Percentiles rank a stretch among this genome's conserved stretches.
These are phyloP conservation scores for Cenchrus fungigraminus DNA, from an alignment of 176 grass and related monocot species.

Conservation along the genomic window DNA sequence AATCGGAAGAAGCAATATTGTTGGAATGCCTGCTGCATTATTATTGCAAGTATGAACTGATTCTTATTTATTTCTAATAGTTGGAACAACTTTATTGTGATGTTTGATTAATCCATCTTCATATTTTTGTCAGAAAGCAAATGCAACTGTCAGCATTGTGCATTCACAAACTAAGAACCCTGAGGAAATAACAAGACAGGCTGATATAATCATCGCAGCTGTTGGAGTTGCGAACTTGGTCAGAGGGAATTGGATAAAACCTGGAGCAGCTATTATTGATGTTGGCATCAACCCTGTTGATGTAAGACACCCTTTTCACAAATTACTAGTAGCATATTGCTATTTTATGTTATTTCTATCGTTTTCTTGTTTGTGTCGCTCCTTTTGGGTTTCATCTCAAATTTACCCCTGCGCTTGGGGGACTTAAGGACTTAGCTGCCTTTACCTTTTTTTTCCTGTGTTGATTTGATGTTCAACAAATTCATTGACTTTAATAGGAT, in stretches of 20 bases:
- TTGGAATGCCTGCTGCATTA: slow-evolving; percentile 88
- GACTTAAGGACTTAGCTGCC: background rate
- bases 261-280: slow-evolving; percentile 90
- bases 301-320: slow-evolving; percentile 53
- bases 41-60: slow-evolving; percentile 72
- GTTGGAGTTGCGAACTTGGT: slow-evolving; percentile 90
- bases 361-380: background rate
- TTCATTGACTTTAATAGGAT: background rate
- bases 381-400: background rate
- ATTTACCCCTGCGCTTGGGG: background rate
- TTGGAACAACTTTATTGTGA: slow-evolving; percentile 4
- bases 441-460: background rate
- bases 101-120: slow-evolving; percentile 33
- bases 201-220: slow-evolving; percentile 92
- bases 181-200: slow-evolving; percentile 85
- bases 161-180: slow-evolving; percentile 88
- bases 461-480: background rate
- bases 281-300: slow-evolving; percentile 97
- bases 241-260: slow-evolving; percentile 93
- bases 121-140: slow-evolving; percentile 76
- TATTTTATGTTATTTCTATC: slow-evolving; percentile 2
- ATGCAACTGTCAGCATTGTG: slow-evolving; percentile 95
- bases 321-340: background rate
- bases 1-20: slow-evolving; percentile 92
- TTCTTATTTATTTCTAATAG: slow-evolving; percentile 27